phyloP scores from a whole-genome alignment of 768 basidiomycete genomes.

The Phaeolepiota aurea region DNA sequence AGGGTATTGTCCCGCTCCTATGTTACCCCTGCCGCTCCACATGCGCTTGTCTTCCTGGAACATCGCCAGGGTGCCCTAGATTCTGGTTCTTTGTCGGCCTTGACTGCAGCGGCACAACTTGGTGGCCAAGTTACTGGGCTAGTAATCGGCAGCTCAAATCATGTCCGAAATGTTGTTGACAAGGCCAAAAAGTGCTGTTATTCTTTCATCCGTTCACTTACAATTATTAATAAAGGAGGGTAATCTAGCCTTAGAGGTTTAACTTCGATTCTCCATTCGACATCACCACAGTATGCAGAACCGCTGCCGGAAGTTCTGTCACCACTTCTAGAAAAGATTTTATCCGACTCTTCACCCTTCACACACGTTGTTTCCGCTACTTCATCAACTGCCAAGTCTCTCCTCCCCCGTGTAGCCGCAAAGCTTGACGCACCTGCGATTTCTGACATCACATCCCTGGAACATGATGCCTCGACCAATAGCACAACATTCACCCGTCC shows the following conservation, averaged over 20 bases:
- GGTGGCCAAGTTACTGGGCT: constrained; percentile 83
- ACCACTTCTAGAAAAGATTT: constrained; percentile 72
- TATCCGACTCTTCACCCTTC: constrained; percentile 55
- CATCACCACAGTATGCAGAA: constrained; percentile 60
- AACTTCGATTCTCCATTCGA: constrained; percentile 57
- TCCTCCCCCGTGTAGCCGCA: constrained; percentile 90
- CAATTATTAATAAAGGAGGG: no score
- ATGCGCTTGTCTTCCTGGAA: constrained; percentile 85
- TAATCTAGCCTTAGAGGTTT: constrained; percentile 63
- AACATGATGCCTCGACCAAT: constrained; percentile 61
- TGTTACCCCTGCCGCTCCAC: constrained; percentile 51
- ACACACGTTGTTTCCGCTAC: constrained; percentile 93
- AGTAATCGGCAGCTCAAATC: constrained; percentile 59
- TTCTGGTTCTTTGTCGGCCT: constrained; percentile 78
- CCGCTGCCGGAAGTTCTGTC: constrained; percentile 72
- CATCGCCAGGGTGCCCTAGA: constrained; percentile 78
- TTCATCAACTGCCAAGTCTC: constrained; percentile 85
- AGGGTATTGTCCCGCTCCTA: constrained; percentile 36
- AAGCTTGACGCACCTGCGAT: constrained; percentile 83
- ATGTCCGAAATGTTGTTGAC: constrained; percentile 58
- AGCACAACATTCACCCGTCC: constrained; percentile 85
- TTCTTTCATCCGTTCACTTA: constrained; percentile 6
- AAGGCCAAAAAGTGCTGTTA: constrained; percentile 67
- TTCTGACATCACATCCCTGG: constrained; percentile 82
- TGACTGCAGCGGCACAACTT: constrained; percentile 83